phyloP scores from a whole-genome alignment of 768 basidiomycete genomes.

The Boletus rufocinnamomeus region DNA sequence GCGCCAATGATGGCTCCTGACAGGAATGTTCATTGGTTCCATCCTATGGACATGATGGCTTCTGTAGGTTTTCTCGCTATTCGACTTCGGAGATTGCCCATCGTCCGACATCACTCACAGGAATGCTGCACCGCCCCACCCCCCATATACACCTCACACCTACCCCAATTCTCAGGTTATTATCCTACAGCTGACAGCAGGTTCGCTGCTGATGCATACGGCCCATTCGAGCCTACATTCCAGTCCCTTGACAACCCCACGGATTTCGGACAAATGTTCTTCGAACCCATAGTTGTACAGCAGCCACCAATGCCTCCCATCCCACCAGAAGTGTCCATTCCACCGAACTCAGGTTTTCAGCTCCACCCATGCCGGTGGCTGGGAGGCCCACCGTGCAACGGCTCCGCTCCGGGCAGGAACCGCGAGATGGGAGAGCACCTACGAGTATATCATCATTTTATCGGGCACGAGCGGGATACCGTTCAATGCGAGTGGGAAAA shows the following conservation, averaged over 20 bases:
- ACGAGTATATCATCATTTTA: constrained; percentile 20
- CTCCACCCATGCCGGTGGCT: constrained; percentile 27
- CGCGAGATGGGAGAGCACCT: constrained; percentile 35
- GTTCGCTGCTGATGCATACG: not conserved
- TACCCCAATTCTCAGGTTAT: not conserved
- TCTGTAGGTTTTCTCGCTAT: constrained; percentile 11
- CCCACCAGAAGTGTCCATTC: constrained; percentile 4
- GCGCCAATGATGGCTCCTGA: not conserved
- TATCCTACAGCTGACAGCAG: not conserved
- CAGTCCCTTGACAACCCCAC: not conserved
- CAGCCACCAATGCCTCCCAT: constrained; percentile 22
- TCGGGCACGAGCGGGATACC: constrained; percentile 30
- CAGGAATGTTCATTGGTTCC: not conserved
- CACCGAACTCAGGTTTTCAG: constrained; percentile 4
- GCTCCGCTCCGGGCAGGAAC: constrained; percentile 29
- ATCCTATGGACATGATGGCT: not conserved
- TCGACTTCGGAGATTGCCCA: not conserved
- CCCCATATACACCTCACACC: not conserved
- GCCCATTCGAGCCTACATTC: not conserved
- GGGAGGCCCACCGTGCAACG: constrained; percentile 25
- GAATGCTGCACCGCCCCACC: constrained; percentile 3
- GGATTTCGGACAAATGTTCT: not conserved
- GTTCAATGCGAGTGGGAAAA: constrained; percentile 29
- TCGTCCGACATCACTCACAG: constrained; percentile 6
- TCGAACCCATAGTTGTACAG: not conserved